Evolutionary conservation across 2,329 filamentous ascomycete species (phyloP), one percentile per base, ranked within the genome.

Genomic region (Colletotrichum cereale): DNA sequence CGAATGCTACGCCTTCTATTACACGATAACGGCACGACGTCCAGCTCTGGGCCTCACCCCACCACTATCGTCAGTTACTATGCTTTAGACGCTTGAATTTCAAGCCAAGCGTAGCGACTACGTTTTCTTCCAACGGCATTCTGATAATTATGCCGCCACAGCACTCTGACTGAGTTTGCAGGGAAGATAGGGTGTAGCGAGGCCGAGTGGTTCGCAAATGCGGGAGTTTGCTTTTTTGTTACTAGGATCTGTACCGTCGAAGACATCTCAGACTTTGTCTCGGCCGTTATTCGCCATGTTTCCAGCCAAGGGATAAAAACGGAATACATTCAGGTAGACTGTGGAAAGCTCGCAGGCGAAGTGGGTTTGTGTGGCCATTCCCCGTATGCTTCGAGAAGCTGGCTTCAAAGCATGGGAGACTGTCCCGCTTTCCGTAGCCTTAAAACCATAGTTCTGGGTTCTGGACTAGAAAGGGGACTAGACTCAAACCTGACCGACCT

Each of bases 1-100:
- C 31, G 53, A 38, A n/a, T 56, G 53, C 31, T 38, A 56, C 31
- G 53, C 53, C 31, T 56, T 56, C 34, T 56, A 56, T 10, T 56
- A 36, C 34, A 56, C 53, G 11, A 56, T 56, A 24, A 56, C 53
- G 31, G 53, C 53, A 16, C 53, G 53, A 12, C 53, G 53, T 24
- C 53, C 53, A 24, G 34, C 52, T 14, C 5, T 16, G 31, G 11
- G 11, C 10, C 26, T 36, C 2, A 8, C 52, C 11, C 18, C 52
- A 7, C 31, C 52, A 31, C 18, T 12, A 18, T 55, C 29, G 10
- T 7, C 52, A 3, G 8, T 29, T 14, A 36, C 18, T 31, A 36
- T 8, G 31, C 18, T 21, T 6, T 11, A 56, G 12, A 6, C 8
- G 1, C 11, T 38, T 12, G 6, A 24, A 6, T 8, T 36, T 8